A percentile compares a stretch with the other conserved stretches of the same genome.
Evolutionary conservation across 2,329 filamentous ascomycete genomes (phyloP).

Genomic region (Geoglossum cookeanum): DNA sequence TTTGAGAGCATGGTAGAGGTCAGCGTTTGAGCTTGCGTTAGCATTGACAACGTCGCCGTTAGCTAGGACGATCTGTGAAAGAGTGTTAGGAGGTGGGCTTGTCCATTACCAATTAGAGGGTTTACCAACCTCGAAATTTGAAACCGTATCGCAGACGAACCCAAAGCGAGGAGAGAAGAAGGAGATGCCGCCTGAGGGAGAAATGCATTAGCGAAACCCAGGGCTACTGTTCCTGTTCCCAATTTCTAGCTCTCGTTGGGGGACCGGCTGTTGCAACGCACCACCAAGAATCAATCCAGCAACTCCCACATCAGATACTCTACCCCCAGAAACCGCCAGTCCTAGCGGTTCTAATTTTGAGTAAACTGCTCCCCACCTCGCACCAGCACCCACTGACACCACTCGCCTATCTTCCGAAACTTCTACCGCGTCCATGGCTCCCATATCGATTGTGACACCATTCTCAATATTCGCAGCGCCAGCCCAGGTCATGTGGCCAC

Average conservation of each 20-base stretch:
- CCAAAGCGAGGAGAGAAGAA: slow-evolving; percentile 29
- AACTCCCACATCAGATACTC: slow-evolving; percentile 3
- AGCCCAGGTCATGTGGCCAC: slow-evolving; percentile 1
- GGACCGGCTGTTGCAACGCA: not conserved
- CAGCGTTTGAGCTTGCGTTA: slow-evolving; percentile 22
- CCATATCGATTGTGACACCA: slow-evolving; percentile 5
- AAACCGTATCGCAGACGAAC: slow-evolving; percentile 30
- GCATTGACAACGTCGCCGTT: slow-evolving; percentile 27
- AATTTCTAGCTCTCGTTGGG: not conserved
- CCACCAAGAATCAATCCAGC: slow-evolving; percentile 2
- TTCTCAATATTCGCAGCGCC: slow-evolving; percentile 4
- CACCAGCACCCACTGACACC: not conserved
- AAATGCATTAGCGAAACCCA: too few species aligned
- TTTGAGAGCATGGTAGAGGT: slow-evolving; percentile 33
- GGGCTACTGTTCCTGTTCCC: too few species aligned
- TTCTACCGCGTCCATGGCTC: not conserved
- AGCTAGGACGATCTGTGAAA: slow-evolving; percentile 27
- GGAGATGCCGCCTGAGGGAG: slow-evolving; percentile 25
- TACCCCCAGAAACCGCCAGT: not conserved
- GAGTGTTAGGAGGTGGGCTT: not conserved
- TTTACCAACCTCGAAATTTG: slow-evolving; percentile 23
- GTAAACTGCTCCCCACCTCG: slow-evolving; percentile 3
- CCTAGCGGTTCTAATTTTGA: not conserved
- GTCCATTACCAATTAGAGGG: not conserved
- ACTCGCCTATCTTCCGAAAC: not conserved